Percentiles rank a stretch among this genome's conserved stretches.
Evolutionary conservation across 495 filamentous ascomycete species (phyloP).

Genomic region (Penicillium coffeae): DNA sequence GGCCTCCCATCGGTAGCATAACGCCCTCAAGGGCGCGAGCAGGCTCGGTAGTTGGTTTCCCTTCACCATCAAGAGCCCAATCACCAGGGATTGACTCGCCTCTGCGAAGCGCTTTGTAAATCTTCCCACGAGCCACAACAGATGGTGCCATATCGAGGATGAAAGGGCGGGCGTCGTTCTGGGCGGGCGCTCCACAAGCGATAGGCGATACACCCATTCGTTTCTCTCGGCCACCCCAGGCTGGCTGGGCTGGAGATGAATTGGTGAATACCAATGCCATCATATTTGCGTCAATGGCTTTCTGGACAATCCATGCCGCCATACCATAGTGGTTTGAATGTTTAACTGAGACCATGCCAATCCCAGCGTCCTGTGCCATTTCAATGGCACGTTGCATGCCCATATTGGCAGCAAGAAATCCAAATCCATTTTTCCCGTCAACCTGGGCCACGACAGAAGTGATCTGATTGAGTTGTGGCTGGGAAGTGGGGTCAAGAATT

Average conservation of each 20-base stretch:
- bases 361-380: conserved; percentile 19
- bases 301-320: conserved; percentile 22
- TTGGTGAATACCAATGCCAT: conserved; percentile 29
- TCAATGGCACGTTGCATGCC: conserved; percentile 19
- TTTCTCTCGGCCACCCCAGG: conserved; percentile 22
- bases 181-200: conserved; percentile 14
- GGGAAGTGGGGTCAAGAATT: conserved; percentile 14
- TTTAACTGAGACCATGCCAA: conserved; percentile 25
- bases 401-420: conserved; percentile 20
- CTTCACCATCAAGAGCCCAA: conserved; percentile 27
- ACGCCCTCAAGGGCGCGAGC: conserved; percentile 18
- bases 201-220: conserved; percentile 25
- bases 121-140: conserved; percentile 23
- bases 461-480: conserved; percentile 12
- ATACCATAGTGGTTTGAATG: conserved; percentile 30
- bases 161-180: conserved; percentile 3
- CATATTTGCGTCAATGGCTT: conserved; percentile 17
- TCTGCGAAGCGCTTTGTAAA: conserved; percentile 22
- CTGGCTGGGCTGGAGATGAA: conserved; percentile 21
- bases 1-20: conserved; percentile 31
- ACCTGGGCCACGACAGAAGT: conserved; percentile 27
- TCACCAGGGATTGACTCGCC: conserved; percentile 28
- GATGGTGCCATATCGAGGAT: conserved; percentile 18
- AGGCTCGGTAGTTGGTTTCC: conserved; percentile 23
- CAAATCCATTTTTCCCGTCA: conserved; percentile 29